Conservation (phyloP, 1,284 basidiomycete species). For the Cutaneotrichosporon sp. region DNA sequence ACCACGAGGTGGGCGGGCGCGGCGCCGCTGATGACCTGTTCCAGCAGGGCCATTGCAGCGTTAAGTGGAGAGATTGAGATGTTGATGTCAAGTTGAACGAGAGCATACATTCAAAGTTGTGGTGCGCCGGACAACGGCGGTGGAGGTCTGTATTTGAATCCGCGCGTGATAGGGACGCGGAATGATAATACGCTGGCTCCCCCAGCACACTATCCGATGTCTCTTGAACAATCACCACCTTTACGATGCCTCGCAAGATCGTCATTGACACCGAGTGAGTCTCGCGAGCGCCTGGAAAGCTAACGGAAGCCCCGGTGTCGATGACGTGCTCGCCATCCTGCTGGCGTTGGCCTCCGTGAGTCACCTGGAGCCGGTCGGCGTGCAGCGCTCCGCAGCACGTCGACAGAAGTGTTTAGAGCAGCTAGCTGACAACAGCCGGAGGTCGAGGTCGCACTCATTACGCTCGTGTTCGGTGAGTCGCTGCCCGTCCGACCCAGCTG, state of each 20-base stretch:
- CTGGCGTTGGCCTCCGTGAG: constrained; percentile 42
- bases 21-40: constrained; percentile 36
- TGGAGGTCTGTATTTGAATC: no score
- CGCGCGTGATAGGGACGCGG: no score
- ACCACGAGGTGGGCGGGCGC: constrained; percentile 45
- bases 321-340: constrained; percentile 76
- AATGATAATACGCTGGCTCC: no score
- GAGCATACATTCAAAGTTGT: no score
- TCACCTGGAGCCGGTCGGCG: no score
- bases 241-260: constrained; percentile 40
- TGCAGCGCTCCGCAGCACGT: no score
- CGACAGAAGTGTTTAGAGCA: no score
- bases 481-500: no score
- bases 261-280: constrained; percentile 52
- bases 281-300: not conserved
- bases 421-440: constrained; percentile 60
- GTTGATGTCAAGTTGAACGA: not conserved
- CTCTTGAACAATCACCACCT: no score
- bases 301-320: constrained; percentile 65
- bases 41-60: constrained; percentile 24
- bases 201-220: not conserved
- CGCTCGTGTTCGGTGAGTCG: constrained; percentile 71
- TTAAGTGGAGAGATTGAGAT: not conserved
- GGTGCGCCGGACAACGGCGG: no score
- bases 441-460: constrained; percentile 65